phyloP scores from a whole-genome alignment of 1,284 basidiomycete species.

The Cryptococcus maquisensis region DNA sequence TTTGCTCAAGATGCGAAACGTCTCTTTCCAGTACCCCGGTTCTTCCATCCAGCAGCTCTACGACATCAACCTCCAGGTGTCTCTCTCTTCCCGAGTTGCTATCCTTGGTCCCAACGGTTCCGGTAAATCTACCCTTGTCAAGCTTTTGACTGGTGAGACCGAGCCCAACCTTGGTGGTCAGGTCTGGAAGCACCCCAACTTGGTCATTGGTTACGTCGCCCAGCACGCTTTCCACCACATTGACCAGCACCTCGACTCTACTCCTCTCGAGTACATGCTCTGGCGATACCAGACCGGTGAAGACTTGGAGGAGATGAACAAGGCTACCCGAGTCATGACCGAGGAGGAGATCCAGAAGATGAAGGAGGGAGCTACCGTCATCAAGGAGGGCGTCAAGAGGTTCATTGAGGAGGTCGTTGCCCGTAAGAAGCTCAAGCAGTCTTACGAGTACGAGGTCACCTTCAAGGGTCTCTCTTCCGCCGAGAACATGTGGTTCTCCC shows the following conservation, averaged over 20 bases:
- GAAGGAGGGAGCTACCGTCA: conserved; percentile 83
- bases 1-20: conserved; percentile 94
- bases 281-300: conserved; percentile 99
- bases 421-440: conserved; percentile 98
- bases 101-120: conserved; percentile 96
- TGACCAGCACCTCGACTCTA: conserved; percentile 96
- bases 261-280: conserved; percentile 95
- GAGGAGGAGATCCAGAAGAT: conserved; percentile 91
- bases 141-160: conserved; percentile 95
- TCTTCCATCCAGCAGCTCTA: conserved; percentile 81
- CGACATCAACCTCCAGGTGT: conserved; percentile 94
- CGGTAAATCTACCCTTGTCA: conserved; percentile 98
- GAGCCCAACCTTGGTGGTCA: conserved; percentile 94
- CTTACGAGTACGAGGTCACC: conserved; percentile 94
- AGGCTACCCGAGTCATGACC: conserved; percentile 79
- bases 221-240: conserved; percentile 99
- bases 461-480: conserved; percentile 89
- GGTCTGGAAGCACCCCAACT: conserved; percentile 98
- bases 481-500: conserved; percentile 93
- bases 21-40: conserved; percentile 92
- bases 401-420: conserved; percentile 84
- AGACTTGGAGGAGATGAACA: conserved; percentile 92
- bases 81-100: conserved; percentile 94
- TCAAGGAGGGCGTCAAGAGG: conserved; percentile 92
- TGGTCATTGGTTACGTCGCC: conserved; percentile 97